These are phyloP conservation scores for Juncus inflexus DNA, from an alignment of 176 grass and related monocot species.

Conservation along the genomic window DNA sequence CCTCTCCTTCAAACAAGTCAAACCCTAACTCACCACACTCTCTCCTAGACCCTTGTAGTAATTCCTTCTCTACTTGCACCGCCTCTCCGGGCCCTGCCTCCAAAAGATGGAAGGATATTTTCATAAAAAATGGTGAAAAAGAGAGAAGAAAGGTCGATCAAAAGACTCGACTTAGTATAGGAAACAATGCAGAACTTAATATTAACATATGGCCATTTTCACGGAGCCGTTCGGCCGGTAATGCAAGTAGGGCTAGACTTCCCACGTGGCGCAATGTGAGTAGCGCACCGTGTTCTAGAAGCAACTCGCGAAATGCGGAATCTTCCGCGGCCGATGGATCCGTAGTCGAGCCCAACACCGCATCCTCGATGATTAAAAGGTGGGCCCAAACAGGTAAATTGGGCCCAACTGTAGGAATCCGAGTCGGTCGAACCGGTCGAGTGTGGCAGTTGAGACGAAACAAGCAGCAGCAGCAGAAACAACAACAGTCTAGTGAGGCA, in stretches of 20 bases:
- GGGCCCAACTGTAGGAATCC: conserved; percentile 41
- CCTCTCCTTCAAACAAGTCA: background rate
- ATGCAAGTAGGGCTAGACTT: conserved; percentile 12
- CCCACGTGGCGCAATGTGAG: conserved; percentile 41
- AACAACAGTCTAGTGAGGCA: background rate
- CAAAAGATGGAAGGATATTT: conserved; percentile 77
- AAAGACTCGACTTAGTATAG: conserved; percentile 41
- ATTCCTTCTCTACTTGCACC: conserved; percentile 18
- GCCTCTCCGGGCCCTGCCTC: conserved; percentile 17
- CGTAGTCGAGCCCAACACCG: background rate
- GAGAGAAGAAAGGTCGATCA: conserved; percentile 40
- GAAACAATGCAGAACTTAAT: conserved; percentile 79
- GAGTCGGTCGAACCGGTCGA: conserved; percentile 48
- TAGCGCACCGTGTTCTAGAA: conserved; percentile 90
- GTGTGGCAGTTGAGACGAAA: conserved; percentile 76
- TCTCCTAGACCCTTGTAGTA: conserved; percentile 2
- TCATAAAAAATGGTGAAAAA: conserved; percentile 42
- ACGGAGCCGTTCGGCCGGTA: conserved; percentile 84
- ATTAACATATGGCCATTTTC: conserved; percentile 98
- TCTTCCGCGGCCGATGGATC: conserved; percentile 26
- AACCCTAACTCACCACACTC: background rate
- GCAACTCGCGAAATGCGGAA: conserved; percentile 82
- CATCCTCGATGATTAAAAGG: conserved; percentile 48
- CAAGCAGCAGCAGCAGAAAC: conserved; percentile 27
- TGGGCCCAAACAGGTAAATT: conserved; percentile 37